Evolutionary conservation across 2,329 filamentous ascomycete genomes (phyloP), one percentile per base, ranked within the genome.

Genomic region (Myriosclerotinia curreyana): DNA sequence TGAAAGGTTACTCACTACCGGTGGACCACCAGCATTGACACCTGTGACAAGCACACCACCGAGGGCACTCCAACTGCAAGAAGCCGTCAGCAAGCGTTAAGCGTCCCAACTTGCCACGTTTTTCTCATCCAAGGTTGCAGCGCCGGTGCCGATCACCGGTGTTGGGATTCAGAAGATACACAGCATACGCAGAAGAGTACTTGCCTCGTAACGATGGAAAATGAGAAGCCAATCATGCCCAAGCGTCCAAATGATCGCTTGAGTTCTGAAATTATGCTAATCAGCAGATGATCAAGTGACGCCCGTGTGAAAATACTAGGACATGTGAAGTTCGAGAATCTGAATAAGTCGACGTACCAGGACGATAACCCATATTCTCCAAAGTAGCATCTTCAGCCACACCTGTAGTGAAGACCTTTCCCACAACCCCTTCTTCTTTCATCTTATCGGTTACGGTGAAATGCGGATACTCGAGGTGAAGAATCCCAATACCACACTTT

Each of bases 161-260:
- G 34, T 59, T 58, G 52, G 61, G 61, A 63, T 58, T 48, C 8
- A 8, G 44, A 48, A 25, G 31, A 48, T 50, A 44, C 44, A 66
- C 55, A 56, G 66, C 74, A 66, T 68, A 79, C 14, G 55, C 55
- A 48, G 31, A 48, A 48, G 31, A 55, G 28, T 25, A 38, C 55
- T 59, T 36, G 34, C 77, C 77, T 81, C 40, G 83, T 85, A 51
- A 86, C 81, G 53, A 86, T 82, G 64, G 78, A 81, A 72, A 86
- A 86, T 53, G 78, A 80, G 74, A 86, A 86, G 0, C 82, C 83
- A 42, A 86, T 77, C 81, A 86, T 86, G 44, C 82, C 82, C 36
- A 85, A 68, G 7, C 84, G 72, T 12, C 80, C 77, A 68, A 85
- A 86, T 11, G 78, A 81, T 11, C 83, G 80, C 71, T 83, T 83